Evolutionary conservation across 441 rosid genomes (phyloP).

Genomic region (Croton setiger): DNA sequence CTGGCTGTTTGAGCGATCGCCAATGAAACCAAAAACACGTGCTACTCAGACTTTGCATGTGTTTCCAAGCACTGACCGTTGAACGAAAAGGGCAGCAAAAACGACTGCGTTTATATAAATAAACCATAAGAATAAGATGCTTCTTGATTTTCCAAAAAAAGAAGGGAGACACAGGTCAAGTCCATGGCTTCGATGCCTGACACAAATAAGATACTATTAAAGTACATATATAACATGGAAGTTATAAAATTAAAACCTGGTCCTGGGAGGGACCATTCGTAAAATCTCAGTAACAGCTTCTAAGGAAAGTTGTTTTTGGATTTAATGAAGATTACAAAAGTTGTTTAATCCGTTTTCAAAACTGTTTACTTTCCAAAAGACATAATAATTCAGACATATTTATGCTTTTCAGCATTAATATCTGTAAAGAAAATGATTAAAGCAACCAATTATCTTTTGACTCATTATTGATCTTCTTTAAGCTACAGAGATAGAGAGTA

Average conservation of each 20-base stretch:
- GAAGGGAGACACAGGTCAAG: conserved; percentile 6
- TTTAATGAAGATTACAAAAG: conserved; percentile 22
- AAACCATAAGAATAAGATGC: conserved; percentile 13
- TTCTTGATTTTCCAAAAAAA: conserved; percentile 20
- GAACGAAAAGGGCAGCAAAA: no score
- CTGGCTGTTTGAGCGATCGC: no score
- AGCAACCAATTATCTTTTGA: conserved; percentile 10
- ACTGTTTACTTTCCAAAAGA: conserved; percentile 18
- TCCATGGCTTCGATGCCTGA: conserved; percentile 20
- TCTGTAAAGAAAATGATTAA: conserved; percentile 33
- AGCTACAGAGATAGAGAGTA: not conserved
- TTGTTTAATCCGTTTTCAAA: conserved; percentile 21
- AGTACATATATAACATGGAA: conserved; percentile 6
- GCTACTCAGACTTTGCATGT: no score
- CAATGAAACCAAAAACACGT: no score
- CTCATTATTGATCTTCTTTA: not conserved
- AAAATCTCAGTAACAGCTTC: conserved; percentile 13
- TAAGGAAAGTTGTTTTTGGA: conserved; percentile 18
- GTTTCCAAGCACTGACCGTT: no score
- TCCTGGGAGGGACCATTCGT: not conserved
- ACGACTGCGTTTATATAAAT: not conserved
- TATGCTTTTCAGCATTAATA: conserved; percentile 38
- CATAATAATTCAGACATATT: conserved; percentile 35
- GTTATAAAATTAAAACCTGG: not conserved
- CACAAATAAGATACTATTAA: conserved; percentile 9